These are phyloP conservation scores for Xylariaceae sp. DNA, from an alignment of 2,329 filamentous ascomycete species.

Conservation along the genomic window DNA sequence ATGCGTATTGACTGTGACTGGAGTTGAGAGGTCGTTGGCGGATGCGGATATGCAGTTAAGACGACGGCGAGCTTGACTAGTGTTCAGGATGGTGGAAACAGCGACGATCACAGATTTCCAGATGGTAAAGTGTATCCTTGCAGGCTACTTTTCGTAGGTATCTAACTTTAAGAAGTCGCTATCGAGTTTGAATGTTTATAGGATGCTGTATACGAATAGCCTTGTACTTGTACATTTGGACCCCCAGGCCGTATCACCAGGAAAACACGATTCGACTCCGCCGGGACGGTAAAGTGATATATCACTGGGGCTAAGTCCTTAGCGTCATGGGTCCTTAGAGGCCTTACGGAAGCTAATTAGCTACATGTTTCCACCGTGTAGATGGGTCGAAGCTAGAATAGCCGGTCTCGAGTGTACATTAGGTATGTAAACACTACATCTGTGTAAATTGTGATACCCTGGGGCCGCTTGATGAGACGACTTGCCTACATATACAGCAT, in stretches of 20 bases:
- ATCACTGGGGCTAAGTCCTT: conserved; percentile 15
- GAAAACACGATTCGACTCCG: conserved; percentile 24
- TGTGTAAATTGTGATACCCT: conserved; percentile 9
- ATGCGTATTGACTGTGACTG: background rate
- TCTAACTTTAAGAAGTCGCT: conserved; percentile 10
- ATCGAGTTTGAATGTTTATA: conserved; percentile 12
- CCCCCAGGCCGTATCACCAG: conserved; percentile 12
- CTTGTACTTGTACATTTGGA: conserved; percentile 24
- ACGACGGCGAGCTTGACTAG: background rate
- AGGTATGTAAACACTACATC: no score
- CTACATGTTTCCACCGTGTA: conserved; percentile 18
- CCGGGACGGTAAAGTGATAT: conserved; percentile 24
- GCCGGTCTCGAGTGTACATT: conserved; percentile 18
- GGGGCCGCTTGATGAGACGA: background rate
- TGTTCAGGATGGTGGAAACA: background rate
- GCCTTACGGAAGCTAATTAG: conserved; percentile 19
- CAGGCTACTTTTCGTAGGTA: no score
- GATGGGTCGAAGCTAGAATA: conserved; percentile 11
- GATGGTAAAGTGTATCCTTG: background rate
- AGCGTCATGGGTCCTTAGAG: conserved; percentile 21
- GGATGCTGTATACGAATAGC: conserved; percentile 11
- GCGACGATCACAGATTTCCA: background rate
- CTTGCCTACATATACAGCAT: background rate
- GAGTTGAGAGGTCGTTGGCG: background rate
- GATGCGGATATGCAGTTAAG: background rate